Conservation (phyloP, 2,329 filamentous ascomycete genomes). For the Cladosporium sp. region DNA sequence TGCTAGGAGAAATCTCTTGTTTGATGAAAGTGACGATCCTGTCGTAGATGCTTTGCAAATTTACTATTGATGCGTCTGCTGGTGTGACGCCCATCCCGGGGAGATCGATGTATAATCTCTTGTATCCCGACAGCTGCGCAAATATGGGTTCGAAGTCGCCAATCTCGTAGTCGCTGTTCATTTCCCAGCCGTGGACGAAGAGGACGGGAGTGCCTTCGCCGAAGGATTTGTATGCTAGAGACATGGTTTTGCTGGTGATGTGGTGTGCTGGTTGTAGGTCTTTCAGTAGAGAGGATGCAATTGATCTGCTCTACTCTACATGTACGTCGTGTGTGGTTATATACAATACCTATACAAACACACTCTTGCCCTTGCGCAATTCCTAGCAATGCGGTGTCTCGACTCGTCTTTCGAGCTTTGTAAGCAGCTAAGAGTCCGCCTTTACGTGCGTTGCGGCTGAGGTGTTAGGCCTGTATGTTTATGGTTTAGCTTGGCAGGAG, state of each 20-base stretch:
- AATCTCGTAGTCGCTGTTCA: conserved; percentile 8
- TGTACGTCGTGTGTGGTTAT: too few relatives aligned
- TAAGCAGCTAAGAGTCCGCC: too few relatives aligned
- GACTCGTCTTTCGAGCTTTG: too few relatives aligned
- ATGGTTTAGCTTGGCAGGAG: too few relatives aligned
- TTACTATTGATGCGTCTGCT: neutral
- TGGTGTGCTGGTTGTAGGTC: neutral
- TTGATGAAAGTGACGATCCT: conserved; percentile 9
- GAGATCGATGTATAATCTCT: conserved; percentile 15
- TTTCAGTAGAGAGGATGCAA: neutral
- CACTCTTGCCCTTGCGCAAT: too few relatives aligned
- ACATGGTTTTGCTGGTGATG: neutral
- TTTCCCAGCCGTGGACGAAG: conserved; percentile 15
- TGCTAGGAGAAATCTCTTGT: conserved; percentile 8
- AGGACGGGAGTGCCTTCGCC: conserved; percentile 13
- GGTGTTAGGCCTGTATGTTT: too few relatives aligned
- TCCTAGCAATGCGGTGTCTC: too few relatives aligned
- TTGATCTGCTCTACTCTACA: too few relatives aligned
- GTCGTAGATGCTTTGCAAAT: conserved; percentile 12
- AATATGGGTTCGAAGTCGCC: conserved; percentile 16
- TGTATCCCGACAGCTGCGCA: neutral
- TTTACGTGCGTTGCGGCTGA: too few relatives aligned
- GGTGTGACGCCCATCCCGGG: conserved; percentile 14
- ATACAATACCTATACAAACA: too few relatives aligned
- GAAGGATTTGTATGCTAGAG: neutral